These are phyloP conservation scores for Zanthoxylum bungeanum DNA, from an alignment of 345 rosid species.

Conservation along the genomic window DNA sequence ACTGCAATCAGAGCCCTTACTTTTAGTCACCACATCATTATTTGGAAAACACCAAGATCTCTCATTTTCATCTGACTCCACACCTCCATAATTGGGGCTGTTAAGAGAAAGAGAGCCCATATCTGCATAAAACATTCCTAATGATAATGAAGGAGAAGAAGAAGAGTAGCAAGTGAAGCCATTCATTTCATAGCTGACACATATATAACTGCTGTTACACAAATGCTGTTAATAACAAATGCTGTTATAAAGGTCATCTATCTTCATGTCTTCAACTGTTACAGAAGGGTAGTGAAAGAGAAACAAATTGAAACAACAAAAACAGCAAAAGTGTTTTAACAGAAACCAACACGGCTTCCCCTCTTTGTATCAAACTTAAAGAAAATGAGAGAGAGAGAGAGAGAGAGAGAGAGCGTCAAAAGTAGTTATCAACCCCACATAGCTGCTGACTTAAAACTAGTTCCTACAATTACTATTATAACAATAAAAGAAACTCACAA, in stretches of 20 bases:
- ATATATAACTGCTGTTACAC: constrained; percentile 46
- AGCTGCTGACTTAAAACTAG: background rate
- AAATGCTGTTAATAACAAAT: too few species aligned
- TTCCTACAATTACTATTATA: background rate
- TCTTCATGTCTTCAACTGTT: too few species aligned
- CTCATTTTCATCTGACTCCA: constrained; percentile 22
- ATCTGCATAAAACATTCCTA: constrained; percentile 36
- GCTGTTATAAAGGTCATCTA: too few species aligned
- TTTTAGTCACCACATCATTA: background rate
- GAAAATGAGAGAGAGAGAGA: background rate
- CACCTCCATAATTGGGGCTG: constrained; percentile 19
- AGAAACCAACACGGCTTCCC: constrained; percentile 22
- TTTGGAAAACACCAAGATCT: constrained; percentile 35
- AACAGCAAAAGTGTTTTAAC: constrained; percentile 20
- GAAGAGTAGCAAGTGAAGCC: constrained; percentile 11
- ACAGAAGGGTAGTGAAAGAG: background rate
- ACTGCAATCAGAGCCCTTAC: constrained; percentile 25
- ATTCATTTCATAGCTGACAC: constrained; percentile 33
- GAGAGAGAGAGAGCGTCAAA: background rate
- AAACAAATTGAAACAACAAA: constrained; percentile 8
- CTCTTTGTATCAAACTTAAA: background rate
- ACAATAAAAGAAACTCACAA: too few species aligned
- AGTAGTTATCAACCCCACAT: background rate
- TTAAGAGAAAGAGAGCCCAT: constrained; percentile 49
- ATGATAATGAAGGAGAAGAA: constrained; percentile 14